Percentiles rank a stretch among this genome's conserved stretches.
phyloP scores from a whole-genome alignment of 2,329 filamentous ascomycete species.

The Fusarium nelsonii region DNA sequence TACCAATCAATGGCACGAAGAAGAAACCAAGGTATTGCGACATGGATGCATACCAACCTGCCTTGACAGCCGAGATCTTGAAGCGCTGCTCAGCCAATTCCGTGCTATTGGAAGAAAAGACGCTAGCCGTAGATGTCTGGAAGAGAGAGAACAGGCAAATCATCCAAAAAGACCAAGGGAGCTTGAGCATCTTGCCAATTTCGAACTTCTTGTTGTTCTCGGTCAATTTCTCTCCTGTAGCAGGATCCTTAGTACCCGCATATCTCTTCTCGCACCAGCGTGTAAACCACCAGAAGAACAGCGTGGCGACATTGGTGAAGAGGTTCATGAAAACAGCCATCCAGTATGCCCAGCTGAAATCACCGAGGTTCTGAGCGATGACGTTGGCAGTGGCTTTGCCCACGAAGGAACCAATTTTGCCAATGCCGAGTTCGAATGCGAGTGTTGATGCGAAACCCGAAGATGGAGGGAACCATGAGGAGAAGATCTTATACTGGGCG shows the following conservation, averaged over 20 bases:
- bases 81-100: slow-evolving; percentile 72
- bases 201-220: slow-evolving; percentile 71
- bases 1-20: slow-evolving; percentile 66
- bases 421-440: slow-evolving; percentile 70
- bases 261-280: slow-evolving; percentile 63
- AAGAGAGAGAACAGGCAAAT: slow-evolving; percentile 68
- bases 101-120: slow-evolving; percentile 70
- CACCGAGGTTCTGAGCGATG: slow-evolving; percentile 66
- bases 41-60: slow-evolving; percentile 71
- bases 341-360: slow-evolving; percentile 74
- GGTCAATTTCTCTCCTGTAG: slow-evolving; percentile 69
- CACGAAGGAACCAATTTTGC: slow-evolving; percentile 71
- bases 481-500: slow-evolving; percentile 74
- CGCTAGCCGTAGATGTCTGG: slow-evolving; percentile 66
- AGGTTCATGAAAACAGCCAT: slow-evolving; percentile 72
- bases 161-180: slow-evolving; percentile 72
- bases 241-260: slow-evolving; percentile 62
- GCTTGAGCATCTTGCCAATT: slow-evolving; percentile 64
- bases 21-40: slow-evolving; percentile 70
- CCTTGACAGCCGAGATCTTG: slow-evolving; percentile 64
- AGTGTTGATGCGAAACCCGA: slow-evolving; percentile 72
- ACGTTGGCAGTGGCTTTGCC: slow-evolving; percentile 71
- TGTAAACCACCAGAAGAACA: slow-evolving; percentile 68
- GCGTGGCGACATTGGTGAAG: slow-evolving; percentile 69
- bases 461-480: slow-evolving; percentile 72